Evolutionary conservation across 805 yeast genomes (phyloP), one percentile per base, ranked within the genome.

Genomic region (Ogataea paradorogensis): DNA sequence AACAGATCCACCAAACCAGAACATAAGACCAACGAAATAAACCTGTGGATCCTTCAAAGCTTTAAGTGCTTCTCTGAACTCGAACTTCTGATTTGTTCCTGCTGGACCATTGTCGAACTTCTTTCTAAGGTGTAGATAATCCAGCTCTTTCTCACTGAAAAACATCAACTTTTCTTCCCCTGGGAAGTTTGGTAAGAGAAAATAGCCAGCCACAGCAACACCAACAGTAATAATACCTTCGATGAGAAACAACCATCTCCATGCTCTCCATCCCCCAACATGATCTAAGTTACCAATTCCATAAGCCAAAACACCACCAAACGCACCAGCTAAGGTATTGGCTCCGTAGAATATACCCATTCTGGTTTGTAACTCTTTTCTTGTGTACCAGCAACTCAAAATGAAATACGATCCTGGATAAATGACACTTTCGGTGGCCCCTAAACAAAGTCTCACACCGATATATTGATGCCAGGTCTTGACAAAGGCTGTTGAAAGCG

Each of bases 161-260:
- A 39, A 45, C 9, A 9, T 25, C 5, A 48, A 22, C 16, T 42
- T 45, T 14, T 38, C 50, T 21, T 48, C 52, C 3, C 47, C 50
- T 3, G 52, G 52, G 33, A 48, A 69, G 43, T 64, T 66, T 15
- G 73, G 73, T n/a, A 69, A 42, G 31, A 59, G 46, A 34, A 62
- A 49, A 35, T 58, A 58, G 3, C 64, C 54, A 13, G 57, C 21
- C 13, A 59, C 42, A 1, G 65, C 65, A 36, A 62, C 58, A 5
- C 57, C 61, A 33, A 69, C 47, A 8, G 75, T 67, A 16, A 67
- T 46, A 6, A 61, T 41, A 3, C 76, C 77, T 47, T 76, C 81
- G 30, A 76, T 63, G 27, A 74, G 59, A 51, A 67, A 76, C 27
- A 76, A 59, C 71, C 76, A 76, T 35, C 74, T 58, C 77, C 78